Evolutionary conservation across 1,284 basidiomycete genomes (phyloP).

Genomic region (Papiliotrema laurentii): DNA sequence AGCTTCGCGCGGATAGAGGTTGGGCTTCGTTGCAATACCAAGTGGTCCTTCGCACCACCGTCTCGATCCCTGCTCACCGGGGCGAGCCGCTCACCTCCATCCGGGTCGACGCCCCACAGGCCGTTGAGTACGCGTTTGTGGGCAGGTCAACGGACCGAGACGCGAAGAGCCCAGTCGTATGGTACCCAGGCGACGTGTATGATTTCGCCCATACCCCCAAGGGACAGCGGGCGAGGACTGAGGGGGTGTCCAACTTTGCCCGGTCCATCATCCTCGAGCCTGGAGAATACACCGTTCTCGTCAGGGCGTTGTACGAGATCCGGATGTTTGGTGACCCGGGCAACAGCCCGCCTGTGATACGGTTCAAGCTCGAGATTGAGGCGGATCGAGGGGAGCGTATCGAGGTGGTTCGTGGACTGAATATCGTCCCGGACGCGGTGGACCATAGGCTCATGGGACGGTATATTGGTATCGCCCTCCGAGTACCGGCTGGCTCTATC

Average conservation of each 20-base stretch:
- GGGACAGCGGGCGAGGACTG: background rate
- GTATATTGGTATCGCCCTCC: conserved; percentile 21
- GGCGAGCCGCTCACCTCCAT: conserved; percentile 8
- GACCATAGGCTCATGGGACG: conserved; percentile 36
- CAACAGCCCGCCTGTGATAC: conserved; percentile 21
- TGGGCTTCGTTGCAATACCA: conserved; percentile 44
- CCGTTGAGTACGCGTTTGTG: conserved; percentile 41
- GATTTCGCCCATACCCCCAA: conserved; percentile 23
- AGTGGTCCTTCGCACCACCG: conserved; percentile 23
- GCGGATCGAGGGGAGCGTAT: conserved; percentile 9
- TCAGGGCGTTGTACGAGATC: conserved; percentile 40
- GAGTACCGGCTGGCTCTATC: conserved; percentile 4
- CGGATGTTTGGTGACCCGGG: conserved; percentile 45
- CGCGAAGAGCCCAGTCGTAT: conserved; percentile 9
- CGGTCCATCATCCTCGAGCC: conserved; percentile 21
- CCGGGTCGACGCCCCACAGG: conserved; percentile 34
- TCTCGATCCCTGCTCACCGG: conserved; percentile 11
- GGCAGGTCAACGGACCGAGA: too few relatives aligned
- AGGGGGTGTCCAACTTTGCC: conserved; percentile 26
- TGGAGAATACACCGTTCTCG: conserved; percentile 33
- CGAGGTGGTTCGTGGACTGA: conserved; percentile 11
- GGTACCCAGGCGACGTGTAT: conserved; percentile 45
- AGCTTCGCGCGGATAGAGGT: conserved; percentile 40
- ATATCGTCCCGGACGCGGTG: conserved; percentile 25
- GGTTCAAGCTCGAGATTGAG: conserved; percentile 19